Evolutionary conservation across 306 rosid genomes (phyloP), one percentile per base, ranked within the genome.

Genomic region (Clitoria ternatea): DNA sequence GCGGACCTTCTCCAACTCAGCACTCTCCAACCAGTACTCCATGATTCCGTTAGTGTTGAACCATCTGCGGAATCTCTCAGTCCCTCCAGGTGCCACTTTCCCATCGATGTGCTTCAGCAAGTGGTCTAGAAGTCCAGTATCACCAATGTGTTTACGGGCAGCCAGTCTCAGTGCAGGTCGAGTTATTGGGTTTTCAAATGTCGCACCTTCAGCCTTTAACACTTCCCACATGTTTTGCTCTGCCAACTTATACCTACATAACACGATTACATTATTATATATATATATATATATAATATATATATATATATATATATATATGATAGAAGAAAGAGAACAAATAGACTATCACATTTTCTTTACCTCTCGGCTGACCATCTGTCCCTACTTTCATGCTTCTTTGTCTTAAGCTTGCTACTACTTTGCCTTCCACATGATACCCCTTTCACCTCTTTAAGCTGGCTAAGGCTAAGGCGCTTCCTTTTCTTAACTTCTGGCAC

Each of bases 1-100:
- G 42, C 96, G 90, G 32, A 86, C 57, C 27, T 77, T 49, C 35
- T 43, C 83, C 72, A 92, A 81, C 37, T 87, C 92, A 44, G 89
- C 92, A 72, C 82, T 81, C 88, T 92, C 98, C 83, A 89, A 78
- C 98, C 98, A 92, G 69, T 92, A 92, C 85, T 92, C 96, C 98
- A 92, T 92, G 35, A 79, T 33, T 56, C 98, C 98, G 3, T 77
- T 60, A 50, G 87, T 62, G 83, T 85, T 89, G 81, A 82, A 84
- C 89, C 98, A 89, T 77, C 98, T 79, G 55, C 92, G 78, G 61
- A 92, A 89, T 56, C 96, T 84, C 29, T 87, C 91, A 5, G 67
- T 74, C 57, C 94, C 92, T 22, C 91, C 91, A 17, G 97, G 96
- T 26, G 91, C 83, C 30, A 89, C 78, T 76, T 83, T 85, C 32